phyloP scores from a whole-genome alignment of 2,329 filamentous ascomycete species.

The Akanthomyces muscarius region DNA sequence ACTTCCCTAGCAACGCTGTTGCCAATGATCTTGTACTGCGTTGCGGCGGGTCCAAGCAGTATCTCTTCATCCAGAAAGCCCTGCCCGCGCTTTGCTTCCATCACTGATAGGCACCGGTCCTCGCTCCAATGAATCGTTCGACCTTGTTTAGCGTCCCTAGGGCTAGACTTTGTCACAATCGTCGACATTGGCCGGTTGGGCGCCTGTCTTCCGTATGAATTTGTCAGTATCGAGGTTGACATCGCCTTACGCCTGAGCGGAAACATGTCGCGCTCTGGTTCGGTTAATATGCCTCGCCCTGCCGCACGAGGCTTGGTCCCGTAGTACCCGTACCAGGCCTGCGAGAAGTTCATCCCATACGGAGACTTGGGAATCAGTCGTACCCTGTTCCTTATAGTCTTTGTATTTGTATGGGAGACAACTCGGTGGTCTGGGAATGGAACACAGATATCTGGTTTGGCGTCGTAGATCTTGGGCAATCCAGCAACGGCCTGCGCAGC shows the following conservation, averaged over 20 bases:
- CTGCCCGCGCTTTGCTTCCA: slow-evolving; percentile 67
- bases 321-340: slow-evolving; percentile 38
- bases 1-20: slow-evolving; percentile 73
- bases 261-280: slow-evolving; percentile 39
- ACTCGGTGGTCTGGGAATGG: slow-evolving; percentile 63
- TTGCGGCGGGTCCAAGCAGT: slow-evolving; percentile 51
- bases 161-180: slow-evolving; percentile 51
- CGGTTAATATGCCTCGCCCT: slow-evolving; percentile 31
- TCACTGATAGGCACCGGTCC: slow-evolving; percentile 55
- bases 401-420: slow-evolving; percentile 38
- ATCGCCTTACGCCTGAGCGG: slow-evolving; percentile 38
- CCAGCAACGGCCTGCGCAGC: slow-evolving; percentile 53
- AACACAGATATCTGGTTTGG: slow-evolving; percentile 57
- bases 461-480: slow-evolving; percentile 60
- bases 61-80: slow-evolving; percentile 68
- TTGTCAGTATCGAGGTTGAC: slow-evolving; percentile 30
- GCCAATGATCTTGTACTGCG: slow-evolving; percentile 65
- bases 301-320: slow-evolving; percentile 18
- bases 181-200: slow-evolving; percentile 56
- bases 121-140: slow-evolving; percentile 62
- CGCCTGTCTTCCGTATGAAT: slow-evolving; percentile 50
- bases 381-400: slow-evolving; percentile 43
- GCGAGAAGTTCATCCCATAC: slow-evolving; percentile 48
- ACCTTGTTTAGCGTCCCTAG: slow-evolving; percentile 54
- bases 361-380: slow-evolving; percentile 57